A percentile compares a stretch with the other conserved stretches of the same genome.
Conservation (phyloP, 352 stramenopile species). For the Albugo candida region DNA sequence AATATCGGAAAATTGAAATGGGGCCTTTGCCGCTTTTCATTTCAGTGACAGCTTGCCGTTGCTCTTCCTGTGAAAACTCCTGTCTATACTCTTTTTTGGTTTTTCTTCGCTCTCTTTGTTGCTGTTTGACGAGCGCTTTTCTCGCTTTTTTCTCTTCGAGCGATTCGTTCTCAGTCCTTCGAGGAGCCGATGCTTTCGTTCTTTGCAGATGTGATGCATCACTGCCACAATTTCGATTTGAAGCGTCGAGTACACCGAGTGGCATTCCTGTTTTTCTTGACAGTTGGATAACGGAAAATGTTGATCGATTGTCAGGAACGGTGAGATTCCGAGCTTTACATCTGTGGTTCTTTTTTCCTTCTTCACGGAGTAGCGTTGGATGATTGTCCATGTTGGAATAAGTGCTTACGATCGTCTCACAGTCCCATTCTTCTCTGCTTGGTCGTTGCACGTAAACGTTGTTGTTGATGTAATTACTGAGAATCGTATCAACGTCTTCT, state of each 20-base stretch:
- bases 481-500: slow-evolving; percentile 14
- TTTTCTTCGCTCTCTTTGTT: slow-evolving; percentile 75
- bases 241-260: slow-evolving; percentile 74
- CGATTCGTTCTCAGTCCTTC: slow-evolving; percentile 62
- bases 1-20: slow-evolving; percentile 64
- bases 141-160: slow-evolving; percentile 84
- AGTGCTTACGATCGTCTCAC: slow-evolving; percentile 94
- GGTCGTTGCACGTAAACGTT: slow-evolving; percentile 47
- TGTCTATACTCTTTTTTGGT: slow-evolving; percentile 92
- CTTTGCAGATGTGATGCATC: slow-evolving; percentile 6
- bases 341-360: slow-evolving; percentile 51
- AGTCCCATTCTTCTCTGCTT: slow-evolving; percentile 84
- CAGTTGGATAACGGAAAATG: slow-evolving; percentile 56
- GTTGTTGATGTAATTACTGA: slow-evolving; percentile 21
- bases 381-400: slow-evolving; percentile 98
- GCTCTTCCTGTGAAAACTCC: slow-evolving; percentile 86
- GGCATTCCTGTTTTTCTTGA: slow-evolving; percentile 92
- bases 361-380: slow-evolving; percentile 80
- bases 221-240: slow-evolving; percentile 5
- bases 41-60: slow-evolving; percentile 31
- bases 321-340: slow-evolving; percentile 27
- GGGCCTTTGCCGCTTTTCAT: slow-evolving; percentile 21
- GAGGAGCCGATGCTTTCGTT: slow-evolving; percentile 5
- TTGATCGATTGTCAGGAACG: slow-evolving; percentile 4
- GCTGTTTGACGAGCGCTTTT: slow-evolving; percentile 84